Conservation (phyloP, 331 rosid genomes). For the Rosa hybrid region DNA sequence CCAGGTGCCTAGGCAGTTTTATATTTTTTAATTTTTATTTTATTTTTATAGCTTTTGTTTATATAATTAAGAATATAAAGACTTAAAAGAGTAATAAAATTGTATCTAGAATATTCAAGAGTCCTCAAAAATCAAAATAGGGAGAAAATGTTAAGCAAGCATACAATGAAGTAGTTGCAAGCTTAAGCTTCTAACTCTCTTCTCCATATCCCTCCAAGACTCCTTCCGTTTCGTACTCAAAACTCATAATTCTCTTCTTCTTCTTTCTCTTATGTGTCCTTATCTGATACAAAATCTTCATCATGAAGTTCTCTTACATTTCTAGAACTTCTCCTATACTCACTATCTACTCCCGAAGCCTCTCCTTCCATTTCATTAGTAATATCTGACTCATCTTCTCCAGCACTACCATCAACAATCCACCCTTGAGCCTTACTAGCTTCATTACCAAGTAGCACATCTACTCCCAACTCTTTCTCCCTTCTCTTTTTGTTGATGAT, state of each 20-base stretch:
- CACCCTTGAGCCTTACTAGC: background rate
- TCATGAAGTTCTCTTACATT: background rate
- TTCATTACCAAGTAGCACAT: background rate
- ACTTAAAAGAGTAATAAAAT: too few species aligned
- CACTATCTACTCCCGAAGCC: background rate
- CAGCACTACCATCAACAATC: slow-evolving; percentile 2
- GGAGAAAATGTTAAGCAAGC: too few species aligned
- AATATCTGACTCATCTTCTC: background rate
- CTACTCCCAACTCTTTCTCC: background rate
- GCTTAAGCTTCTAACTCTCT: too few species aligned
- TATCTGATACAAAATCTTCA: background rate
- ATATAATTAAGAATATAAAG: too few species aligned
- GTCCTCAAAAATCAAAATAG: too few species aligned
- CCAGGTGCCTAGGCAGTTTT: too few species aligned
- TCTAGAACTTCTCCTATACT: background rate
- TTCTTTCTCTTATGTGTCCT: background rate
- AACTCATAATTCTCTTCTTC: background rate
- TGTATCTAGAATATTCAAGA: too few species aligned
- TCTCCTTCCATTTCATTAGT: background rate
- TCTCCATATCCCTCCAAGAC: background rate
- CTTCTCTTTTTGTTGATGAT: background rate
- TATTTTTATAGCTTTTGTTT: too few species aligned
- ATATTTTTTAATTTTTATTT: too few species aligned
- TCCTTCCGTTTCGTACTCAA: background rate
- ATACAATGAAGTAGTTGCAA: too few species aligned